Conservation (phyloP, 2,329 filamentous ascomycete genomes). For the Rhytidhysteron rufulum region DNA sequence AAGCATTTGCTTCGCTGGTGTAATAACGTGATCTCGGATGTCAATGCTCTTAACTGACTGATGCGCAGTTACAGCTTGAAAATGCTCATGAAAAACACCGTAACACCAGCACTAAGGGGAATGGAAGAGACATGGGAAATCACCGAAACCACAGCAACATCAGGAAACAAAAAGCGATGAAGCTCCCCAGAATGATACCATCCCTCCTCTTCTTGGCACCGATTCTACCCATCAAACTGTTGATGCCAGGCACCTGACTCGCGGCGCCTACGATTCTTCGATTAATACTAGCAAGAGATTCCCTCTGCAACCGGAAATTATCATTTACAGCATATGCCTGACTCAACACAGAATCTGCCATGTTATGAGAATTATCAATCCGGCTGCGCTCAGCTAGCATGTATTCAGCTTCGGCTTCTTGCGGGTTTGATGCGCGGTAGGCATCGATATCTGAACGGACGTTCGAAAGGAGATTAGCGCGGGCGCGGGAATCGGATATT, state of each 20-base stretch:
- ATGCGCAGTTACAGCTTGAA: too few species aligned
- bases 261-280: conserved; percentile 84
- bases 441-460: conserved; percentile 89
- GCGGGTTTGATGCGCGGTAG: conserved; percentile 78
- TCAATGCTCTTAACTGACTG: too few species aligned
- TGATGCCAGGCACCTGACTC: conserved; percentile 88
- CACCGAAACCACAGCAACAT: conserved; percentile 63
- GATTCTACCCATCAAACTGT: conserved; percentile 86
- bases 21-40: too few species aligned
- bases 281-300: conserved; percentile 85
- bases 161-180: conserved; percentile 89
- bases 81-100: too few species aligned
- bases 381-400: conserved; percentile 87
- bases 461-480: conserved; percentile 84
- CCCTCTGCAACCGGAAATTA: conserved; percentile 79
- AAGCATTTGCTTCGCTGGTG: not conserved
- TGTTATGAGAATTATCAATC: conserved; percentile 83
- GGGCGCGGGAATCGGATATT: conserved; percentile 74
- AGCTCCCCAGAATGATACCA: conserved; percentile 84
- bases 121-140: conserved; percentile 6
- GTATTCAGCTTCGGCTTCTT: conserved; percentile 85
- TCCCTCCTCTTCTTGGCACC: conserved; percentile 92
- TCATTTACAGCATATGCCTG: conserved; percentile 97
- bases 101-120: too few species aligned
- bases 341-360: conserved; percentile 85